Base-by-base conservation (phyloP, 1,284 basidiomycete species). In the Sporisorium iseilematis-ciliati region DNA sequence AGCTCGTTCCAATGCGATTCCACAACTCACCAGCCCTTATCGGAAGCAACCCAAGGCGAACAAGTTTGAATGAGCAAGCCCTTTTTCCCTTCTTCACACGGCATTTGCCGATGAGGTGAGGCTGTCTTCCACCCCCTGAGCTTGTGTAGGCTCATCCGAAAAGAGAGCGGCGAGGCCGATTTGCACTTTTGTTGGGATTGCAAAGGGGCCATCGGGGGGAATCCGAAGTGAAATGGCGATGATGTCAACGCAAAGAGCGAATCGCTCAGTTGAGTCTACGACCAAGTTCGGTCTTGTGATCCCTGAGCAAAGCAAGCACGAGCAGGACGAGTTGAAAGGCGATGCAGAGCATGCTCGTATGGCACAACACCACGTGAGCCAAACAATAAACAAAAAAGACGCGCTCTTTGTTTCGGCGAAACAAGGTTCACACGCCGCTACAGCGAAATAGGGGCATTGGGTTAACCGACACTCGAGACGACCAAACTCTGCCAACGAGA, bases 311-410 rank as follows among this genome's bases (percentile, higher is more conserved):
- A 31, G 29, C 48, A n/a, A 26, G 26, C 8, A 51, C 20, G 31
- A 35, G 7, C 14, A 50, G 45, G 7, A 14, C 11, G 45, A 25
- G 7, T 43, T 21, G 23, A 29, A 29, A 29, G 29, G 29, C 29
- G 29, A 8, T 29, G 4, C 8, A 8, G 8, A 8, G 29, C 12
- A 23, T 14, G 33, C 21, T 52, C 21, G 21, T 23, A 20, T 21
- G 8, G 57, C 50, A 21, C 55, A 43, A 48, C 45, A 21, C 55
- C 55, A 48, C 45, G 55, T 57, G 55, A 57, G 55, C 35, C 55
- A 48, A 48, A 57, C 11, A 38, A 48, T 14, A 35, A 23, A 33
- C 29, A 25, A 29, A 14, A 35, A n/a, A 16, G 18, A 38, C 38
- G 35, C 51, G 33, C 33, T 35, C 31, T 20, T 43, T 25, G 29